phyloP scores from a whole-genome alignment of 2,329 filamentous ascomycete species.

The Bipolaris oryzae region DNA sequence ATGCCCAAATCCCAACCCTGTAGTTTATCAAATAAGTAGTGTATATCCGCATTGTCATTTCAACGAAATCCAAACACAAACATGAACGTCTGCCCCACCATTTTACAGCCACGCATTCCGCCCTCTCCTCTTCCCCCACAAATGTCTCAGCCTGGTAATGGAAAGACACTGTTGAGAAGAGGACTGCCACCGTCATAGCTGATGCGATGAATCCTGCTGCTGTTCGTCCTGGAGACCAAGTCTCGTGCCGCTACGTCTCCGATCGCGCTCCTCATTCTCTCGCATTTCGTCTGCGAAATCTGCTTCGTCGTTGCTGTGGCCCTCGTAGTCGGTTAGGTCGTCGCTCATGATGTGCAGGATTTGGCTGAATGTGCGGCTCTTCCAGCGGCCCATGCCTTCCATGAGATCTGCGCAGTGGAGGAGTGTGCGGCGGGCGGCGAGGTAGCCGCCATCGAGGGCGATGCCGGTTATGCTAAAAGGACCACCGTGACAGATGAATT shows the following conservation, averaged over 20 bases:
- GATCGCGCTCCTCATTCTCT: neutral
- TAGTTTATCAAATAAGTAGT: too few relatives aligned
- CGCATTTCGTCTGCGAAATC: neutral
- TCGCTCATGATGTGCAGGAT: slow-evolving; percentile 63
- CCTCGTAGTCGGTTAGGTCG: slow-evolving; percentile 49
- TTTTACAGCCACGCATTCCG: too few relatives aligned
- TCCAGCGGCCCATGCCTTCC: slow-evolving; percentile 60
- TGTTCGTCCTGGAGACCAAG: neutral
- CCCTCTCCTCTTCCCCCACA: slow-evolving; percentile 37
- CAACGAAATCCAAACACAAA: too few relatives aligned
- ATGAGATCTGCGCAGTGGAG: slow-evolving; percentile 60
- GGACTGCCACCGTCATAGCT: slow-evolving; percentile 35
- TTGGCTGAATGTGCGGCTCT: slow-evolving; percentile 57
- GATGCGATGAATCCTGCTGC: neutral
- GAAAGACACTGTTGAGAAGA: slow-evolving; percentile 28
- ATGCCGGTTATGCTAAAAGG: slow-evolving; percentile 57
- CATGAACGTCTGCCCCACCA: too few relatives aligned
- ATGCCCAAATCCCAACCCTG: too few relatives aligned
- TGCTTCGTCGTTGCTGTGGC: slow-evolving; percentile 12
- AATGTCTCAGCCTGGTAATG: slow-evolving; percentile 29
- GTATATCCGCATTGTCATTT: too few relatives aligned
- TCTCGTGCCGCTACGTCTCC: neutral
- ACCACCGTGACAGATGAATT: slow-evolving; percentile 58
- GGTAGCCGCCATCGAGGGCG: slow-evolving; percentile 56
- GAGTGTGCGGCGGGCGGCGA: slow-evolving; percentile 58